Base-by-base conservation (phyloP, 2,329 filamentous ascomycete genomes). In the Coleophoma cylindrospora region DNA sequence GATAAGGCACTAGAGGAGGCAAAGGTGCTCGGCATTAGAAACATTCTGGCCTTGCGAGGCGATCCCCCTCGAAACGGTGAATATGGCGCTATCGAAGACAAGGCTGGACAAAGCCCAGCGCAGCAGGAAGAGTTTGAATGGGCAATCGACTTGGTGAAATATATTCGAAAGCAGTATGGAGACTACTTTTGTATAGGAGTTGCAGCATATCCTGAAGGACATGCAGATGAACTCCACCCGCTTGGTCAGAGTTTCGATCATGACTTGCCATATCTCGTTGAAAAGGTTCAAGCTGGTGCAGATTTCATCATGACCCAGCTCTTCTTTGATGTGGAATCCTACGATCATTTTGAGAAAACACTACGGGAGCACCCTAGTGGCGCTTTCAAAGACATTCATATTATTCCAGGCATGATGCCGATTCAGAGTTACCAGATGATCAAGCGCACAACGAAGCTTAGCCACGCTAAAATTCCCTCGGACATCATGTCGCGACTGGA, bases 221-320 rank as follows among this genome's bases (percentile, higher is more conserved):
- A 97, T 66, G 86, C 91, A 6, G 91, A 96, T 64, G 90, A 95
- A 68, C 89, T 85, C 54, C 86, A 95, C 67, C 92, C 92, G 1
- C 66, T 75, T 34, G 80, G 76, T 22, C 82, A 86, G 69, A 82
- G 77, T 57, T 63, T 84, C 36, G 89, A 95, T 62, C 80, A 87
- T 55, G 94, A 99, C 69, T 71, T 99, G 52, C 89, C 91, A 1
- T 95, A 87, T 62, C 75, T 99, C 48, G 81, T 95, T 11, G 91
- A 96, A 58, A 99, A 99, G 76, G 87, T 86, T 1, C 77, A 86
- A 60, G 94, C 94, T 3, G 94, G 94, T 1, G 94, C 91, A 46
- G 91, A 97, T 70, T 99, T 99, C 65, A 87, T 99, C 69, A 96
- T 99, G 89, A 97, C 94, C 1, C 94, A 99, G 68, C 77, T 99